A percentile compares a stretch with the other conserved stretches of the same genome.
Conservation (phyloP, 2,329 filamentous ascomycete species). For the Aspergillus brasiliensis region DNA sequence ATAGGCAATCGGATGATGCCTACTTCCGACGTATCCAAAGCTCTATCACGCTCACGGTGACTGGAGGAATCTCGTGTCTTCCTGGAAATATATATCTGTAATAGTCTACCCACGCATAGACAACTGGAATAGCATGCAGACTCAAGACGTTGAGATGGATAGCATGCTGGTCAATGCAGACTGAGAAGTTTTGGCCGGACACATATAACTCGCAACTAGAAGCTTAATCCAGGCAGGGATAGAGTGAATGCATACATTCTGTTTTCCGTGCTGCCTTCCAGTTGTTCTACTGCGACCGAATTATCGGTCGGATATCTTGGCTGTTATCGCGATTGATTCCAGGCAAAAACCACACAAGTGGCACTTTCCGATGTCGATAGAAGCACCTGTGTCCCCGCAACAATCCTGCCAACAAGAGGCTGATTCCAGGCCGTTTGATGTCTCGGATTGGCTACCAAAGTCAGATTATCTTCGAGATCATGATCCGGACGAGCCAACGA, state of each 20-base stretch:
- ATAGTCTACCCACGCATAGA: constrained; percentile 10
- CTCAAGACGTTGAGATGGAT: constrained; percentile 19
- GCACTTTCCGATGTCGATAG: background rate
- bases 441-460: constrained; percentile 3
- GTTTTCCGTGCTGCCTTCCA: background rate
- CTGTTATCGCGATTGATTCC: background rate
- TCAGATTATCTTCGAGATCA: constrained; percentile 1
- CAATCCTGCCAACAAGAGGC: background rate
- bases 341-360: too few relatives aligned
- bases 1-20: background rate
- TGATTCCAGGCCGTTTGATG: background rate
- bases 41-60: background rate
- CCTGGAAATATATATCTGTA: background rate
- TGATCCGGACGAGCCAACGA: background rate
- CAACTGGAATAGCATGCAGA: constrained; percentile 13
- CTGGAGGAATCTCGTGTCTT: background rate
- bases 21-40: background rate
- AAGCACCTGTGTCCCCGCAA: background rate
- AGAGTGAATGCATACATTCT: constrained; percentile 4
- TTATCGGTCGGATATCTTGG: background rate
- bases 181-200: constrained; percentile 13
- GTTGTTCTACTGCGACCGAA: background rate
- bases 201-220: constrained; percentile 17
- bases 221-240: background rate
- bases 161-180: constrained; percentile 25